Evolutionary conservation across 2,329 filamentous ascomycete genomes (phyloP), one percentile per base, ranked within the genome.

Genomic region (Colletotrichum karsti): DNA sequence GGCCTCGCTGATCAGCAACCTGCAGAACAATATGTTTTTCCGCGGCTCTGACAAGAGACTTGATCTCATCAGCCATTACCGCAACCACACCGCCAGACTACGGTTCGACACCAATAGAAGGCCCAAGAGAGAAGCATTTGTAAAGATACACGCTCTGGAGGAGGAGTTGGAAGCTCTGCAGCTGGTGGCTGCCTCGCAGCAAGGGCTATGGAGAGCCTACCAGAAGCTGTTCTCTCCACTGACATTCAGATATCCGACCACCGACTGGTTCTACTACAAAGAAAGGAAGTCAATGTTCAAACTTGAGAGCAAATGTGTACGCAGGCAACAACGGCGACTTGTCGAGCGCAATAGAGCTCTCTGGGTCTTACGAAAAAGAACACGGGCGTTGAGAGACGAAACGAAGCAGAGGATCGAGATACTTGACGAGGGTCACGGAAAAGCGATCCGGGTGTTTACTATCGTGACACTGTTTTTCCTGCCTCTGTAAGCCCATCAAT

Each of bases 391-490:
- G 28, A 69, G 71, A 41, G 60, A 72, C 37, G 67, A 73, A n/a
- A 71, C 73, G n/a, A 73, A 73, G n/a, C 70, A 75, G 48, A 70
- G 51, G 2, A 72, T 75, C 28, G 71, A 75, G 48, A 71, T 76
- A 7, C 41, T 74, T 3, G 74, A 77, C 13, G 77, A 78, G 46
- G 72, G 72, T 18, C 73, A 77, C 41, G 73, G 73, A 4, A 78
- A 77, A 35, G 75, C 75, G 6, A 77, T 80, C 33, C 68, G 74
- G 3, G 74, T 75, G 1, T 81, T 82, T 69, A 82, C 81, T 20
- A 77, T 81, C 61, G 80, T 81, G 7, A 81, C 80, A 2, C 74
- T 81, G 12, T 73, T 82, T 20, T 82, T 82, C 69, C 69, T 82
- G 12, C 80, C 80, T 2, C 70, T 73, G 72, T 76, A n/a, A 74